Percentiles rank a stretch among this genome's conserved stretches.
phyloP scores from a whole-genome alignment of 768 basidiomycete genomes.

The Pleurotus giganteus region DNA sequence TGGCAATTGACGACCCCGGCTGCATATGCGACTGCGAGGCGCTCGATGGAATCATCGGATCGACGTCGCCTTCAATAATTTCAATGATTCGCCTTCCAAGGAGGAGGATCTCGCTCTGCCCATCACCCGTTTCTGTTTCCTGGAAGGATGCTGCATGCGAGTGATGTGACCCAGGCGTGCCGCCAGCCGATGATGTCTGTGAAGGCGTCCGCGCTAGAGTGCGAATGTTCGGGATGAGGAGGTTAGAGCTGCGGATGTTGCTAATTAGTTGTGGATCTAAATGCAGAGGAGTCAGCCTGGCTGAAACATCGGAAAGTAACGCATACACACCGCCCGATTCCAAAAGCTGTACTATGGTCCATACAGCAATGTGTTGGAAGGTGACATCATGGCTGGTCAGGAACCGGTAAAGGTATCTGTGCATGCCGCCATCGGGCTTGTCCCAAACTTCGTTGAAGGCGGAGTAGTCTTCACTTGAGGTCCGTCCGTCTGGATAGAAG shows the following conservation, averaged over 20 bases:
- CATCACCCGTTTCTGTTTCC: slow-evolving; percentile 83
- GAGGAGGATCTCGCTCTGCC: slow-evolving; percentile 87
- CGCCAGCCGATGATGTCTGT: slow-evolving; percentile 63
- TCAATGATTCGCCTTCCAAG: slow-evolving; percentile 85
- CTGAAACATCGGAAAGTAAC: neutral
- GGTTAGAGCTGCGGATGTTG: slow-evolving; percentile 82
- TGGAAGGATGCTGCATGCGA: slow-evolving; percentile 72
- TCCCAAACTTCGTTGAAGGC: slow-evolving; percentile 99
- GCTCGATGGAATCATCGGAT: slow-evolving; percentile 58
- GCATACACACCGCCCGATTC: slow-evolving; percentile 80
- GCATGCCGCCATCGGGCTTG: slow-evolving; percentile 96
- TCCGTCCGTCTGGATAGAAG: slow-evolving; percentile 62
- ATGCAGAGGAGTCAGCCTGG: slow-evolving; percentile 1
- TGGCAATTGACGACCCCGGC: slow-evolving; percentile 66
- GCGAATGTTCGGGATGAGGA: slow-evolving; percentile 84
- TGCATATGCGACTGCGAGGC: slow-evolving; percentile 64
- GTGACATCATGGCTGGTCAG: slow-evolving; percentile 91
- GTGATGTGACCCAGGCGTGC: slow-evolving; percentile 69
- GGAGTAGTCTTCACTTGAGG: slow-evolving; percentile 84
- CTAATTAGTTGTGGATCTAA: slow-evolving; percentile 85
- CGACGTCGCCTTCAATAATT: slow-evolving; percentile 75
- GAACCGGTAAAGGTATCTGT: slow-evolving; percentile 92
- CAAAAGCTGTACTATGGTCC: slow-evolving; percentile 97
- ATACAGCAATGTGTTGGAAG: slow-evolving; percentile 99
- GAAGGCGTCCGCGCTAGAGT: slow-evolving; percentile 74